A percentile compares a stretch with the other conserved stretches of the same genome.
phyloP scores from a whole-genome alignment of 805 yeast species.

The Sugiyamaella floridensis region DNA sequence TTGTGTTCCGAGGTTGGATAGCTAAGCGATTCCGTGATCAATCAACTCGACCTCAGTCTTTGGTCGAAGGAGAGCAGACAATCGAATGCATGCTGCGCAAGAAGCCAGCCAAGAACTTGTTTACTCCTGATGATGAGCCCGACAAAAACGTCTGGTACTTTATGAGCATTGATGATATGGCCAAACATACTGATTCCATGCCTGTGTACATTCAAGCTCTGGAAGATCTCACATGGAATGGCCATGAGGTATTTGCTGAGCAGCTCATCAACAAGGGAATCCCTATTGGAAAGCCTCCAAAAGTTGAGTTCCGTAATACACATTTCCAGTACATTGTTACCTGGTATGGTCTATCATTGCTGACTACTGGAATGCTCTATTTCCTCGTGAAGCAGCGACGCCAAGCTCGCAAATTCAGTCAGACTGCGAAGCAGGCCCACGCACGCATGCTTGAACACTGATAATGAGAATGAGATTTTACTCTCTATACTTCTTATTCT shows the following conservation, averaged over 20 bases:
- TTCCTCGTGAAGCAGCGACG: conserved; percentile 42
- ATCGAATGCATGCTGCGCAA: conserved; percentile 68
- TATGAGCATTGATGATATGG: conserved; percentile 79
- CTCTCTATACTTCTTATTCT: too few species aligned
- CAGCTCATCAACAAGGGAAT: conserved; percentile 77
- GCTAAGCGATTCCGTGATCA: conserved; percentile 53
- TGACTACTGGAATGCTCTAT: conserved; percentile 61
- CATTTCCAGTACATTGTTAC: conserved; percentile 89
- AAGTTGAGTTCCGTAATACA: conserved; percentile 74
- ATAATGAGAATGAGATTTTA: too few species aligned
- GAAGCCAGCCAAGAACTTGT: conserved; percentile 56
- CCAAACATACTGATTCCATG: conserved; percentile 53
- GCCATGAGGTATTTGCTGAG: conserved; percentile 32
- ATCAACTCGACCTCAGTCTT: conserved; percentile 52
- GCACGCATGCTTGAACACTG: conserved; percentile 18
- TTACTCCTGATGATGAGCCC: conserved; percentile 64
- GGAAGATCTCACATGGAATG: conserved; percentile 37
- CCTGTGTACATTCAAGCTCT: conserved; percentile 75
- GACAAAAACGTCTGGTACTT: conserved; percentile 67
- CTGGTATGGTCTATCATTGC: conserved; percentile 83
- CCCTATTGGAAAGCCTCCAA: conserved; percentile 81
- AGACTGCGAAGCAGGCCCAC: conserved; percentile 23
- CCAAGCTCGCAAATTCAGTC: conserved; percentile 1
- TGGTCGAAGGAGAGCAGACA: conserved; percentile 66
- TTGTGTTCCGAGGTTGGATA: conserved; percentile 92